Percentiles rank a stretch among this genome's conserved stretches.
These are phyloP conservation scores for Myotisia sp. DNA, from an alignment of 2,329 filamentous ascomycete species.

Conservation along the genomic window DNA sequence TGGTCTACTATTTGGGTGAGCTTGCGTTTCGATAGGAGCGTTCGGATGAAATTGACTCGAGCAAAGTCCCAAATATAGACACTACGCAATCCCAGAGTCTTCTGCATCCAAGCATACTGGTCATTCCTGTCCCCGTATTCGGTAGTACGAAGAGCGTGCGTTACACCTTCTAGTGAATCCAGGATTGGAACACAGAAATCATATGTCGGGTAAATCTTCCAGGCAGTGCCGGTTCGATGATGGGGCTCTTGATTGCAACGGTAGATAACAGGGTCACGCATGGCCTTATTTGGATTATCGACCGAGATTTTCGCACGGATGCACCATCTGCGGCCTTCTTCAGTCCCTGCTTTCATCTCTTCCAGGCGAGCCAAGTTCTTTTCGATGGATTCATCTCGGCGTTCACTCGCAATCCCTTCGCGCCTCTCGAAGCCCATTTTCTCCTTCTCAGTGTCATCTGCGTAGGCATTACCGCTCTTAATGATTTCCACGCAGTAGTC, in stretches of 20 bases:
- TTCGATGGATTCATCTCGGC: slow-evolving; percentile 63
- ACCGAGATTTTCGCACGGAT: slow-evolving; percentile 89
- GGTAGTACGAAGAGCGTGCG: slow-evolving; percentile 44
- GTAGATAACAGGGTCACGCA: slow-evolving; percentile 95
- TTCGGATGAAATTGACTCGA: slow-evolving; percentile 39
- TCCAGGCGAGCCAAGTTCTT: slow-evolving; percentile 77
- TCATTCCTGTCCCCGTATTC: slow-evolving; percentile 32
- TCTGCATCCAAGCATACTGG: slow-evolving; percentile 38
- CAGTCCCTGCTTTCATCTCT: slow-evolving; percentile 78
- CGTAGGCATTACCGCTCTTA: slow-evolving; percentile 75
- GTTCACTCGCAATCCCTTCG: slow-evolving; percentile 67
- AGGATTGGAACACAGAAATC: slow-evolving; percentile 46
- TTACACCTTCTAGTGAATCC: slow-evolving; percentile 42
- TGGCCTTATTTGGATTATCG: slow-evolving; percentile 85
- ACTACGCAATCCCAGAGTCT: slow-evolving; percentile 32
- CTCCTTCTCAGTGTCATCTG: slow-evolving; percentile 84
- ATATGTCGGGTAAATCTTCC: slow-evolving; percentile 52
- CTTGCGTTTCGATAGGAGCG: slow-evolving; percentile 38
- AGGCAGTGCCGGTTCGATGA: slow-evolving; percentile 48
- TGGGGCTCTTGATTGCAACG: slow-evolving; percentile 62
- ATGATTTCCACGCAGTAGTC: slow-evolving; percentile 74
- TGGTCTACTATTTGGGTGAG: slow-evolving; percentile 37
- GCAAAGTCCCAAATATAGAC: slow-evolving; percentile 40
- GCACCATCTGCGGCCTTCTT: slow-evolving; percentile 70
- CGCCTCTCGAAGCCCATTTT: slow-evolving; percentile 74